Evolutionary conservation across 2,329 filamentous ascomycete genomes (phyloP).

Genomic region (Aspergillus oerlinghausenensis): DNA sequence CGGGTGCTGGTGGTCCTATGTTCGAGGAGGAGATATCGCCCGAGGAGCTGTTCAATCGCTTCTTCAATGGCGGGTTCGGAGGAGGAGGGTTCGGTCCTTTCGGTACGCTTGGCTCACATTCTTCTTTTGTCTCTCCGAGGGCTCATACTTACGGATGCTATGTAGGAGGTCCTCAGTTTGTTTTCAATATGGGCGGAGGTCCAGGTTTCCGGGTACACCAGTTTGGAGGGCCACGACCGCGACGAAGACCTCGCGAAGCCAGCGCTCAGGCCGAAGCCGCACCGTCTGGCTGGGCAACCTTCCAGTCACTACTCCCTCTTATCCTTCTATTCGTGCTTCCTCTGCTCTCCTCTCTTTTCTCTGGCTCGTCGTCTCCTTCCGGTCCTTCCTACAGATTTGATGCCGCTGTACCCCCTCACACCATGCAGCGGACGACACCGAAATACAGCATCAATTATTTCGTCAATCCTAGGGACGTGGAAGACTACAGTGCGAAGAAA

Average conservation of each 20-base stretch:
- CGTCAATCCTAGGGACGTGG: conserved; percentile 73
- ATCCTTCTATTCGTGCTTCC: conserved; percentile 85
- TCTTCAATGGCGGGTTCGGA: conserved; percentile 72
- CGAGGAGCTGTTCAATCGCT: conserved; percentile 93
- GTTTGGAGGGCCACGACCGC: conserved; percentile 76
- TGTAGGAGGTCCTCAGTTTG: conserved; percentile 71
- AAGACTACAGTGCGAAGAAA: conserved; percentile 63
- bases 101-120: conserved; percentile 43
- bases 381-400: conserved; percentile 76
- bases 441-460: conserved; percentile 76
- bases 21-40: conserved; percentile 92
- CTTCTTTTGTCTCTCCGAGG: conserved; percentile 2
- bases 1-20: conserved; percentile 54
- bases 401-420: conserved; percentile 64
- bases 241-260: conserved; percentile 67
- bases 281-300: conserved; percentile 51
- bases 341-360: conserved; percentile 74
- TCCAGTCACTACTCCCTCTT: conserved; percentile 76
- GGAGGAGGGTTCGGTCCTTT: conserved; percentile 62
- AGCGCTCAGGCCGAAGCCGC: conserved; percentile 51
- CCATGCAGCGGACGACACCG: conserved; percentile 65
- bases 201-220: conserved; percentile 92
- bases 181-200: conserved; percentile 90
- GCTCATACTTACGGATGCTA: conserved; percentile 14
- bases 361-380: conserved; percentile 49